These are phyloP conservation scores for Saccharomyces hybrid DNA, from an alignment of 1,139 yeast genomes.

Conservation along the genomic window DNA sequence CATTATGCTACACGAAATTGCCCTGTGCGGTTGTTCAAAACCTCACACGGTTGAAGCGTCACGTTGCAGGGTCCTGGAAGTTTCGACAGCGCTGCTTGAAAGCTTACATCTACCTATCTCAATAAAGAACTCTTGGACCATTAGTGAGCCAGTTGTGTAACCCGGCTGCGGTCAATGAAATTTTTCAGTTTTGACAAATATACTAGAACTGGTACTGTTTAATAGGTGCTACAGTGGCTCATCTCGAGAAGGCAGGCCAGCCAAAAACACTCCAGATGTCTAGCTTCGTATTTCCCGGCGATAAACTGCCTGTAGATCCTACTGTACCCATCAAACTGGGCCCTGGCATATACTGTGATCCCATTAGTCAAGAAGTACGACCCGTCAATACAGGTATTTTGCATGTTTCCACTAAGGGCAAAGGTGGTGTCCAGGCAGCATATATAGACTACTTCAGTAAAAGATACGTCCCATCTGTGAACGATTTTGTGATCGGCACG, in stretches of 20 bases:
- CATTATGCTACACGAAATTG: neutral
- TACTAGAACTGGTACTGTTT: neutral
- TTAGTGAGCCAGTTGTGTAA: neutral
- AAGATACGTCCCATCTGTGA: conserved; percentile 67
- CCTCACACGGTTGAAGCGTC: too few relatives aligned
- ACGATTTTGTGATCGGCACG: conserved; percentile 77
- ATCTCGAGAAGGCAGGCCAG: neutral
- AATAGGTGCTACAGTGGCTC: neutral
- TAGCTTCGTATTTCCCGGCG: conserved; percentile 35
- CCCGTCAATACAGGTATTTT: conserved; percentile 42
- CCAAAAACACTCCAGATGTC: neutral
- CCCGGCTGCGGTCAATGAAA: neutral
- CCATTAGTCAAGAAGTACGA: conserved; percentile 28
- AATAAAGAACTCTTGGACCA: neutral
- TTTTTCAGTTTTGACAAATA: neutral
- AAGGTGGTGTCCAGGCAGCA: conserved; percentile 33
- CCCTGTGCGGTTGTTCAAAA: too few relatives aligned
- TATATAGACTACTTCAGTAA: conserved; percentile 53
- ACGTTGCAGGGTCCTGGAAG: too few relatives aligned
- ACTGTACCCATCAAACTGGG: conserved; percentile 35
- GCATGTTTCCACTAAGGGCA: conserved; percentile 19
- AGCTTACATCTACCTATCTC: too few relatives aligned
- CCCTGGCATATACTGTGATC: conserved; percentile 38
- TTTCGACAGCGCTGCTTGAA: too few relatives aligned
- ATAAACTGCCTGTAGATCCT: conserved; percentile 21